Evolutionary conservation across 2,329 filamentous ascomycete genomes (phyloP), one percentile per base, ranked within the genome.

Genomic region (Hortaea werneckii): DNA sequence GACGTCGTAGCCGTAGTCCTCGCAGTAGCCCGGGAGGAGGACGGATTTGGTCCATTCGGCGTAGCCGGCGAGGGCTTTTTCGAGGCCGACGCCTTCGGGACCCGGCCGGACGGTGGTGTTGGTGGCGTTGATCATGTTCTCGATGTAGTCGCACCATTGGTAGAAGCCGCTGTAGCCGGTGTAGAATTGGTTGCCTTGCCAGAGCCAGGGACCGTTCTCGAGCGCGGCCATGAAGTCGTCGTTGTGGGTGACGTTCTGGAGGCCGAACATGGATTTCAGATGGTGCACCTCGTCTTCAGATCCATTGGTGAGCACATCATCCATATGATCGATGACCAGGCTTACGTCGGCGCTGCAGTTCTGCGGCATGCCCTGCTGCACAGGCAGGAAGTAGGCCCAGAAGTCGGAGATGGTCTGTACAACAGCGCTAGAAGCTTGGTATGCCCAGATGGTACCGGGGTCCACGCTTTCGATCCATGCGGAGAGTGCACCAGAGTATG

Each of bases 401-500:
- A 73, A 79, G 58, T 80, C 67, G 26, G 70, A 68, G 30, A 79
- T 69, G 1, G 73, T 71, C 53, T 80, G 62, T 1, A 80, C 75
- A 0, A 75, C 73, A 0, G 71, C 77, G 56, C 72, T 75, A 29
- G 73, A 75, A 3, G 76, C 65, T 58, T 77, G 75, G 51, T 79
- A 79, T 1, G 76, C 76, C 76, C 76, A 80, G 60, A 78, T 76
- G 0, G 75, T 78, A 5, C 73, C 77, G 0, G 76, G 75, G 1
- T 68, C 62, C 2, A 72, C 62, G 9, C 70, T 71, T 32, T 73
- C 72, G 2, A 70, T 75, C 76, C 76, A 79, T 1, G 75, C 76
- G 1, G 75, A 59, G 11, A 80, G 62, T 5, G 75, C 74, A 37
- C 76, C 77, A 29, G 69, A 70, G 57, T 80, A 80, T 0, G 73